A percentile compares a stretch with the other conserved stretches of the same genome.
phyloP scores from a whole-genome alignment of 306 rosid genomes.

The Abrus pulchellus region DNA sequence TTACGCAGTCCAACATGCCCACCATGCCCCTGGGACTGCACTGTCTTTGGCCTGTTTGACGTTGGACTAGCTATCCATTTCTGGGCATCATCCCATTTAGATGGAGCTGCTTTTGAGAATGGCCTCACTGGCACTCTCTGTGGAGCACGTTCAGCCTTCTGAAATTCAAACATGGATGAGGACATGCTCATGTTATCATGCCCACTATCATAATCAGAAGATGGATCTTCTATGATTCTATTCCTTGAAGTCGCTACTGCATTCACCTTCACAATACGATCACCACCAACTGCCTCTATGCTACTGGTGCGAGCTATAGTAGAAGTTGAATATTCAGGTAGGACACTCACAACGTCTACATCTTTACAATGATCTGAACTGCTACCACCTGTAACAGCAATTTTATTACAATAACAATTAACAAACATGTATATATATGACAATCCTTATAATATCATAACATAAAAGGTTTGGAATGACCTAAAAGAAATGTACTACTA shows the following conservation, averaged over 20 bases:
- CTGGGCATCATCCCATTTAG: slow-evolving; percentile 99
- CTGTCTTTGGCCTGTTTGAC: slow-evolving; percentile 73
- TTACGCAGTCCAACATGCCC: slow-evolving; percentile 70
- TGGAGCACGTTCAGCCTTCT: slow-evolving; percentile 79
- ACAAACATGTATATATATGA: slow-evolving; percentile 2
- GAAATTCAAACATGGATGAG: slow-evolving; percentile 83
- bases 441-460: slow-evolving; percentile 12
- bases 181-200: slow-evolving; percentile 61
- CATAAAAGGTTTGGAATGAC: too few species aligned
- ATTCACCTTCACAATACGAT: slow-evolving; percentile 60
- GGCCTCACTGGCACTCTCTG: slow-evolving; percentile 77
- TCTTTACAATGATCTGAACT: slow-evolving; percentile 81
- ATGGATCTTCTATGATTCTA: slow-evolving; percentile 67
- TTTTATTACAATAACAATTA: not conserved
- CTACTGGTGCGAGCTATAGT: slow-evolving; percentile 52
- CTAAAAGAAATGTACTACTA: too few species aligned
- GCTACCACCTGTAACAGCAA: slow-evolving; percentile 64
- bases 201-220: slow-evolving; percentile 72
- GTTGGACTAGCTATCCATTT: slow-evolving; percentile 98
- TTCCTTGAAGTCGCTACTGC: slow-evolving; percentile 52
- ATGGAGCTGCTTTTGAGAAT: slow-evolving; percentile 91
- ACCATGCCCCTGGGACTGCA: slow-evolving; percentile 64
- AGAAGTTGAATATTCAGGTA: slow-evolving; percentile 70
- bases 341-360: slow-evolving; percentile 87
- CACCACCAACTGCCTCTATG: slow-evolving; percentile 58